These are phyloP conservation scores for Parathielavia hyrcaniae DNA, from an alignment of 495 filamentous ascomycete species.

Conservation along the genomic window DNA sequence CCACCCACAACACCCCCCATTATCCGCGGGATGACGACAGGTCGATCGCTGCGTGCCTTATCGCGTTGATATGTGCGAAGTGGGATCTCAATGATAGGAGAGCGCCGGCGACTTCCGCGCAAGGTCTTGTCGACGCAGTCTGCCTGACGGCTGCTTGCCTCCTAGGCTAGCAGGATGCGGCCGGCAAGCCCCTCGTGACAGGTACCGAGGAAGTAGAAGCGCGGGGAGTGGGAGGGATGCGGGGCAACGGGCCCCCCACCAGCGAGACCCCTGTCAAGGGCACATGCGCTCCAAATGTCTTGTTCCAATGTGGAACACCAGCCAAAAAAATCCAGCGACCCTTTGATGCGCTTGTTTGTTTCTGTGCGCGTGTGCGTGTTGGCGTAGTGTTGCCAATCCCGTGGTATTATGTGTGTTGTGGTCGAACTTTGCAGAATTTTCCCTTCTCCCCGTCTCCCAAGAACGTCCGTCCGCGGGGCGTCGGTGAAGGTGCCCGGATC, in stretches of 20 bases:
- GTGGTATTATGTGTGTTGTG: not conserved
- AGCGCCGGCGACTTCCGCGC: not conserved
- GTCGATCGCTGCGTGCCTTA: slow-evolving; percentile 28
- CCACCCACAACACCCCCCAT: slow-evolving; percentile 20
- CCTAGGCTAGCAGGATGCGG: not conserved
- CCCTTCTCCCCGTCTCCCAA: not conserved
- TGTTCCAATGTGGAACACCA: slow-evolving; percentile 7
- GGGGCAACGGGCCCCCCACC: slow-evolving; percentile 11
- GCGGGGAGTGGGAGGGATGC: slow-evolving; percentile 2
- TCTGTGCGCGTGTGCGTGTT: slow-evolving; percentile 1
- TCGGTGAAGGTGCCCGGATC: not conserved
- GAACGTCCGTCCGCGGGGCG: not conserved
- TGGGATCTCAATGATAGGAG: slow-evolving; percentile 19
- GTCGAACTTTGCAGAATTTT: not conserved
- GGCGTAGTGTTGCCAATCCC: not conserved
- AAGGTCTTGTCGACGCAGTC: not conserved
- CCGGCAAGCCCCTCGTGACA: not conserved
- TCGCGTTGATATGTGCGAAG: slow-evolving; percentile 26
- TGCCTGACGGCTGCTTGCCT: not conserved
- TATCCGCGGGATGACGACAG: slow-evolving; percentile 37
- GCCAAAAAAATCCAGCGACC: not conserved
- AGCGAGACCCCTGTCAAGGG: slow-evolving; percentile 3
- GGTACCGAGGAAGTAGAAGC: not conserved
- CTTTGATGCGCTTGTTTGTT: not conserved
- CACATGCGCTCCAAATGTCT: slow-evolving; percentile 9